Percentiles rank a stretch among this genome's conserved stretches.
These are phyloP conservation scores for Cornus kousa DNA, from an alignment of 148 eudicot species.

Conservation along the genomic window DNA sequence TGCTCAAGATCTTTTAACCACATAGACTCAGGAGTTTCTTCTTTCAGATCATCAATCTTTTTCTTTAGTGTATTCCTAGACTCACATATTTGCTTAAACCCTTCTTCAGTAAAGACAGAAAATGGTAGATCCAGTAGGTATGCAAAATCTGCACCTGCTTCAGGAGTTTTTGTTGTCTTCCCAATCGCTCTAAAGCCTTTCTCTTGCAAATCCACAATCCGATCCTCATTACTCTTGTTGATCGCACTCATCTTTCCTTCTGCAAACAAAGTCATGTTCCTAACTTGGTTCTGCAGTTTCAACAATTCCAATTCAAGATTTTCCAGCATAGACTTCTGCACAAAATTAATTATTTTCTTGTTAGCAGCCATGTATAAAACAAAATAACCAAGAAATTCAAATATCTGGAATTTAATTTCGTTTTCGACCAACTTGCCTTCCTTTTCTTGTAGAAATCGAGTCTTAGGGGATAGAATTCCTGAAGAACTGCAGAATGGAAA, in stretches of 20 bases:
- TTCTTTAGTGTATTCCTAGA: slow-evolving; percentile 52
- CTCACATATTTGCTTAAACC: slow-evolving; percentile 55
- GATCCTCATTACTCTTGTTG: slow-evolving; percentile 79
- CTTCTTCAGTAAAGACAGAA: slow-evolving; percentile 70
- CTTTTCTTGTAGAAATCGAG: slow-evolving; percentile 65
- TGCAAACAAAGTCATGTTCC: slow-evolving; percentile 80
- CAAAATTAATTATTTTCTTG: neutral
- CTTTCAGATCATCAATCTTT: slow-evolving; percentile 59
- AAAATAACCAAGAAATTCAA: neutral
- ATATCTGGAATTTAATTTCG: neutral
- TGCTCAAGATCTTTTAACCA: slow-evolving; percentile 83
- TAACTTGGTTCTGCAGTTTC: slow-evolving; percentile 68
- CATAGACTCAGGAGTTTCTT: slow-evolving; percentile 46
- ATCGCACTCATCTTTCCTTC: slow-evolving; percentile 71
- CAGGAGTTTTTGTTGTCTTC: slow-evolving; percentile 46
- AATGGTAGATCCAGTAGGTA: slow-evolving; percentile 78
- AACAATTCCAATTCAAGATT: slow-evolving; percentile 59
- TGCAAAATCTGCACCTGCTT: slow-evolving; percentile 34
- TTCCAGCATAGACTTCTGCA: slow-evolving; percentile 52
- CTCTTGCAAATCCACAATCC: slow-evolving; percentile 62
- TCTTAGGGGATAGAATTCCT: slow-evolving; percentile 66
- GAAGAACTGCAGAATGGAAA: slow-evolving; percentile 58
- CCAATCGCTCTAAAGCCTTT: slow-evolving; percentile 76
- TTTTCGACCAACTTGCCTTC: slow-evolving; percentile 31
- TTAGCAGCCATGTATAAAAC: neutral